These are phyloP conservation scores for Microbotryum scabiosae DNA, from an alignment of 1,284 basidiomycete species.

Conservation along the genomic window DNA sequence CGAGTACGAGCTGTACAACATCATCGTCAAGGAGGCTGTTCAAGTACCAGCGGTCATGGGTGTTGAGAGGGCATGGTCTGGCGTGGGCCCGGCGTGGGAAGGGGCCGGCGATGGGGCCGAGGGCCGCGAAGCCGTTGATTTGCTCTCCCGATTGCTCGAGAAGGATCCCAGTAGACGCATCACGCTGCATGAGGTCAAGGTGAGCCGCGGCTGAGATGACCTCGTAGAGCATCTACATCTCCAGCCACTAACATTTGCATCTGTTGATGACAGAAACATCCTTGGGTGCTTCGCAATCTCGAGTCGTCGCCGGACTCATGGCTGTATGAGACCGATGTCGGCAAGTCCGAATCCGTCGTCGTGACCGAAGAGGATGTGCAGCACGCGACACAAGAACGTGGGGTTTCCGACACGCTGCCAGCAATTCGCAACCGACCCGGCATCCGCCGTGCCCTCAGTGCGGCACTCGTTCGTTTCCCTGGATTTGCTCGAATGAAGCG, in stretches of 20 bases:
- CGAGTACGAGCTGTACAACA: conserved; percentile 75
- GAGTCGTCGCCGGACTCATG: conserved; percentile 59
- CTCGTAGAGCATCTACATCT: not conserved
- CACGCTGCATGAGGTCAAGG: conserved; percentile 76
- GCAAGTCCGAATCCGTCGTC: conserved; percentile 52
- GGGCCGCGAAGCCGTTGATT: conserved; percentile 56
- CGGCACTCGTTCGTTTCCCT: conserved; percentile 26
- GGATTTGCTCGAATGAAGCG: conserved; percentile 24
- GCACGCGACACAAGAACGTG: conserved; percentile 47
- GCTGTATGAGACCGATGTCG: conserved; percentile 65
- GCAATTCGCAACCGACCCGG: conserved; percentile 28
- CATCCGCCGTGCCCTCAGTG: conserved; percentile 27
- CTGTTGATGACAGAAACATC: conserved; percentile 39
- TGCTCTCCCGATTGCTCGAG: conserved; percentile 68
- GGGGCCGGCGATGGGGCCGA: conserved; percentile 44
- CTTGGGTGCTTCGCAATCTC: conserved; percentile 73
- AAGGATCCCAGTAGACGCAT: conserved; percentile 75
- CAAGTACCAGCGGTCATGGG: conserved; percentile 64
- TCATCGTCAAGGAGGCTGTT: conserved; percentile 75
- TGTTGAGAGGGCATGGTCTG: conserved; percentile 53
- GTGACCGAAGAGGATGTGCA: conserved; percentile 75
- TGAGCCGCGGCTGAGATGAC: conserved; percentile 40
- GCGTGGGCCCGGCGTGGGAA: conserved; percentile 35
- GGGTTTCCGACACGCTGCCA: conserved; percentile 15
- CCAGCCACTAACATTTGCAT: not conserved